Base-by-base conservation (phyloP, 1,284 basidiomycete genomes). In the Sutorius eximius region DNA sequence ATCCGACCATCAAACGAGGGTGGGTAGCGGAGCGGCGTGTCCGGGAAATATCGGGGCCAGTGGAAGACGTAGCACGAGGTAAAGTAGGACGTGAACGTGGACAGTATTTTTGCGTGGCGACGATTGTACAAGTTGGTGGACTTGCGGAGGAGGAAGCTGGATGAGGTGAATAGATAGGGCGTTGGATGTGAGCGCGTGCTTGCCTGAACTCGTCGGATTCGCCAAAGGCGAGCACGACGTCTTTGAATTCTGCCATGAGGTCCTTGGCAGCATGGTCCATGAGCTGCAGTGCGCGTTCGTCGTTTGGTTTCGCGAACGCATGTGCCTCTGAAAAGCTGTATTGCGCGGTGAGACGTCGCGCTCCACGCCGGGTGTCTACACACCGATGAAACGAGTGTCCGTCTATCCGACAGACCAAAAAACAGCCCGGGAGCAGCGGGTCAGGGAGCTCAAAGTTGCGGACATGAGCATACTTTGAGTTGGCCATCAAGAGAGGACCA, bases 161-260 rank as follows among this genome's bases (percentile, higher is more conserved):
- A 33, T 13, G 36, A 29, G 11, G 18, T 45, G 38, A 34, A 18
- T 5, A 5, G 46, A 34, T 18, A 0, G n/a, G 24, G 47, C 18
- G 15, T 13, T 15, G n/a, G 16, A n/a, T 8, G 29, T 5, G 9
- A 2, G 38, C 3, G 3, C 2, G 30, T 27, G 41, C 55, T 56
- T 61, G 90, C 93, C 93, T 97, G 74, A 86, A 98, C 73, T 99
- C 97, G 72, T 99, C 97, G 40, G 93, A 96, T 76, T 99, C 93
- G 1, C 96, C 96, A 70, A 97, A 99, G 0, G 83, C 96, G 30
- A 95, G 79, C 7, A 93, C 75, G 49, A 96, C 82, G 67, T 95
- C 93, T 43, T 83, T 81, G 65, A 89, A 88, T 65, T 89, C 86
- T 36, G 86, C 75, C 89, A 99, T 91, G 34, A 97, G 81, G 43